These are phyloP conservation scores for Termitomyces sp. DNA, from an alignment of 768 basidiomycete species.

Conservation along the genomic window DNA sequence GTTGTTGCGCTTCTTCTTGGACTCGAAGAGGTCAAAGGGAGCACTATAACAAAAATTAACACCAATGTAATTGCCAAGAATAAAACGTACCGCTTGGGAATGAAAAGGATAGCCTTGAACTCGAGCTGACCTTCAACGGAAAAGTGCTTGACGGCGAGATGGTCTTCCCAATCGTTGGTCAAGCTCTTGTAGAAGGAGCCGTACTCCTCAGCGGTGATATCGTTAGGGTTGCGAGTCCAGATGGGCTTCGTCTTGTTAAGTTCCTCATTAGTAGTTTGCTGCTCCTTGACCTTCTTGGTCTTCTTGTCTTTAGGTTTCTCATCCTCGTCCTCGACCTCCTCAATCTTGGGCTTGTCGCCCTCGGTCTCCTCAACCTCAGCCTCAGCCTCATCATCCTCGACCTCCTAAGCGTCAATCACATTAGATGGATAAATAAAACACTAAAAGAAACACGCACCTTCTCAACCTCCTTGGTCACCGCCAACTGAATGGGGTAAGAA, in stretches of 20 bases:
- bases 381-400: constrained; percentile 79
- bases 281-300: constrained; percentile 92
- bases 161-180: constrained; percentile 99
- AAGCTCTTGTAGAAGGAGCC: constrained; percentile 98
- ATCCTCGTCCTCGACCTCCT: constrained; percentile 80
- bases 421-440: not conserved
- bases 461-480: constrained; percentile 98
- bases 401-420: constrained; percentile 50
- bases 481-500: constrained; percentile 98
- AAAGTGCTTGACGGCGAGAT: constrained; percentile 99
- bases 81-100: constrained; percentile 81
- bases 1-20: constrained; percentile 99
- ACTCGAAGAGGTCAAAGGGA: constrained; percentile 99
- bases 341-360: constrained; percentile 71
- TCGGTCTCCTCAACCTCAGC: constrained; percentile 72
- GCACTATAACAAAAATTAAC: constrained; percentile 46
- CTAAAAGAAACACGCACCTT: constrained; percentile 56
- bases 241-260: constrained; percentile 99
- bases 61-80: constrained; percentile 1
- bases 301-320: constrained; percentile 87
- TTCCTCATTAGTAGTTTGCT: constrained; percentile 86
- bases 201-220: constrained; percentile 93
- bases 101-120: constrained; percentile 98
- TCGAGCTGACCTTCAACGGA: constrained; percentile 99
- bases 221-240: constrained; percentile 97